phyloP scores from a whole-genome alignment of 352 stramenopile genomes.

The Plasmopara viticola region DNA sequence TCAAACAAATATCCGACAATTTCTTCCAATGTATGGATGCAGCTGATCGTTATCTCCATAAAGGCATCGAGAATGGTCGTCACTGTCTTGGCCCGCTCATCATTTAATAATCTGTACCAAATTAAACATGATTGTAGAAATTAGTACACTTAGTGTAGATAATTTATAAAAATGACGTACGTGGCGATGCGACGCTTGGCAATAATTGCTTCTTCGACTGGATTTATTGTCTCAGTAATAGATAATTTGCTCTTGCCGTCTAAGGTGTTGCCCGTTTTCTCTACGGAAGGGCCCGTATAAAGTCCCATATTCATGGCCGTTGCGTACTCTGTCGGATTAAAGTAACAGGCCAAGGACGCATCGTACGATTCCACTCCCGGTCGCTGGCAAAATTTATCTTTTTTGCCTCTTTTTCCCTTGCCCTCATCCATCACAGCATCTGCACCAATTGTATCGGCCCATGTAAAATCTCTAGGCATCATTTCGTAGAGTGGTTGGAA shows the following conservation, averaged over 20 bases:
- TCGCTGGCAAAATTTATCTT: constrained; percentile 36
- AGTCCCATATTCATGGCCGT: constrained; percentile 54
- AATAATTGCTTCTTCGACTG: constrained; percentile 55
- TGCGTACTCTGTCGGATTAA: constrained; percentile 72
- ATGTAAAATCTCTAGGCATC: constrained; percentile 58
- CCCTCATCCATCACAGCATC: constrained; percentile 42
- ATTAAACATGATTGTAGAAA: constrained; percentile 3
- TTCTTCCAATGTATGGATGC: constrained; percentile 65
- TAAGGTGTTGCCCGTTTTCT: constrained; percentile 7
- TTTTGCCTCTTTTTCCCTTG: constrained; percentile 42
- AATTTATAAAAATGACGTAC: constrained; percentile 23
- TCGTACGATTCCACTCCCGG: constrained; percentile 47
- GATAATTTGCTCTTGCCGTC: constrained; percentile 17
- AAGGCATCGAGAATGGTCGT: constrained; percentile 43
- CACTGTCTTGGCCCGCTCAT: constrained; percentile 38
- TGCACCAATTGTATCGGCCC: constrained; percentile 52
- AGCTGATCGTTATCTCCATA: constrained; percentile 57
- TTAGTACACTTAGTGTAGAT: neutral
- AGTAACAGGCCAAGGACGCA: constrained; percentile 65
- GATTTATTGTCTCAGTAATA: constrained; percentile 29
- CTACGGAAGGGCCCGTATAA: constrained; percentile 36
- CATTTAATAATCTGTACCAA: constrained; percentile 45
- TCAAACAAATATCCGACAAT: constrained; percentile 65
- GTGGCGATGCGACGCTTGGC: constrained; percentile 44
- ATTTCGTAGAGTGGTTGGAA: constrained; percentile 67